Percentiles rank a stretch among this genome's conserved stretches.
Evolutionary conservation across 768 basidiomycete genomes (phyloP).

Genomic region (Russula sp.): DNA sequence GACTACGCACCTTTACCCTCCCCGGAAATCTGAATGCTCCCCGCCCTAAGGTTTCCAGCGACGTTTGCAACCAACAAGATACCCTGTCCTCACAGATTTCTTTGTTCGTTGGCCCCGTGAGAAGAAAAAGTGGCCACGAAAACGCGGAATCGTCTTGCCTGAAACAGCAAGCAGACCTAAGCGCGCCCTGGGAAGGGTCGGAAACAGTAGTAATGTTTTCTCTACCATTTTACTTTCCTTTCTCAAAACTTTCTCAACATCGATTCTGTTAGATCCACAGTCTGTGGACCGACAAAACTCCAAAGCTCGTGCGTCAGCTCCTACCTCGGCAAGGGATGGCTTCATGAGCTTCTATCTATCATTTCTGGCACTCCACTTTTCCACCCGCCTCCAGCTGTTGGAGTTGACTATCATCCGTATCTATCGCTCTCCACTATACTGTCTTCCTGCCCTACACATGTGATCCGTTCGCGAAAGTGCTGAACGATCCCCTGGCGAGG

Average conservation of each 20-base stretch:
- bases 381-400: slow-evolving; percentile 28
- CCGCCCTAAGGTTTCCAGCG: background rate
- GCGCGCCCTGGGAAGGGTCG: background rate
- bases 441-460: slow-evolving; percentile 19
- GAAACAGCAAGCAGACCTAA: slow-evolving; percentile 1
- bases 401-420: slow-evolving; percentile 37
- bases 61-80: background rate
- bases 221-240: background rate
- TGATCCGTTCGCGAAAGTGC: slow-evolving; percentile 26
- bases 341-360: slow-evolving; percentile 48
- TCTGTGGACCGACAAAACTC: background rate
- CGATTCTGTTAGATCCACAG: background rate
- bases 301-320: slow-evolving; percentile 29
- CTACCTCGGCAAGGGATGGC: slow-evolving; percentile 53
- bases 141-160: background rate
- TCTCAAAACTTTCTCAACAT: background rate
- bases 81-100: slow-evolving; percentile 12
- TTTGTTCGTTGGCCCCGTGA: background rate
- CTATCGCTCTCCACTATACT: slow-evolving; percentile 37
- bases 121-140: slow-evolving; percentile 1
- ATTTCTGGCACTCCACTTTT: slow-evolving; percentile 27
- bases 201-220: background rate
- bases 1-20: background rate
- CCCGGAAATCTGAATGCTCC: background rate
- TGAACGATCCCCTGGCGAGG: slow-evolving; percentile 43